Percentiles rank a stretch among this genome's conserved stretches.
These are phyloP conservation scores for Scortechinia acanthostroma DNA, from an alignment of 2,329 filamentous ascomycete species.

Conservation along the genomic window DNA sequence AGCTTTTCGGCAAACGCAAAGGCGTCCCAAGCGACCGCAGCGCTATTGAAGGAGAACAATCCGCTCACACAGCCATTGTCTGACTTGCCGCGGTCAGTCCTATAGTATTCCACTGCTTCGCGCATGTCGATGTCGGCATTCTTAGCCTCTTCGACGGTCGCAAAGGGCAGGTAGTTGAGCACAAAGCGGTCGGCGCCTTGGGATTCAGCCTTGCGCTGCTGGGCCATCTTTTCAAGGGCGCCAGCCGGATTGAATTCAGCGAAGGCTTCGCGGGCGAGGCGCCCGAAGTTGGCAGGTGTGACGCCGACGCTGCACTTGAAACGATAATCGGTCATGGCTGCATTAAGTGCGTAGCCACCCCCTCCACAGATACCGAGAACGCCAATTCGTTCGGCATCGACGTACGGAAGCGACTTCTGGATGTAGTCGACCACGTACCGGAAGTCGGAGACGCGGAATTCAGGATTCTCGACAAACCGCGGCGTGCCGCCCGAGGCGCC, in stretches of 20 bases:
- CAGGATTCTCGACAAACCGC: conserved; percentile 11
- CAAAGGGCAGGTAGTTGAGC: conserved; percentile 7
- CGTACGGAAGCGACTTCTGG: conserved; percentile 8
- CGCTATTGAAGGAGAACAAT: conserved; percentile 9
- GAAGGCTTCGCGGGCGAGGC: conserved; percentile 9
- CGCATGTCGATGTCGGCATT: conserved; percentile 6
- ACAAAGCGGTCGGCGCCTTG: conserved; percentile 9
- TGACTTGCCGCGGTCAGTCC: conserved; percentile 5
- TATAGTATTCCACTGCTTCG: neutral
- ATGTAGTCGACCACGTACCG: conserved; percentile 16
- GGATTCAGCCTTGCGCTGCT: conserved; percentile 9
- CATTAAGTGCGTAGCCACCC: conserved; percentile 11
- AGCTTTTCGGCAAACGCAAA: conserved; percentile 8
- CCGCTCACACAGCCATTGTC: conserved; percentile 6
- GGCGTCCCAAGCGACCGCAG: conserved; percentile 8
- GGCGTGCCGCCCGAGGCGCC: conserved; percentile 13
- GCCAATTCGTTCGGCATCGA: conserved; percentile 15
- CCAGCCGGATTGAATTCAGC: conserved; percentile 6
- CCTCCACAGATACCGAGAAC: conserved; percentile 16
- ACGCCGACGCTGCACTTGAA: conserved; percentile 7
- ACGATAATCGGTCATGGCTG: conserved; percentile 11
- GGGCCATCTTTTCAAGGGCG: conserved; percentile 9
- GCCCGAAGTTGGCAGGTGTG: conserved; percentile 7
- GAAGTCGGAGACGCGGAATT: conserved; percentile 13
- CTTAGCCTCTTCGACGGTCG: conserved; percentile 4